Evolutionary conservation across 208 protist genomes (phyloP).

Genomic region (Trypanosoma theileri): DNA sequence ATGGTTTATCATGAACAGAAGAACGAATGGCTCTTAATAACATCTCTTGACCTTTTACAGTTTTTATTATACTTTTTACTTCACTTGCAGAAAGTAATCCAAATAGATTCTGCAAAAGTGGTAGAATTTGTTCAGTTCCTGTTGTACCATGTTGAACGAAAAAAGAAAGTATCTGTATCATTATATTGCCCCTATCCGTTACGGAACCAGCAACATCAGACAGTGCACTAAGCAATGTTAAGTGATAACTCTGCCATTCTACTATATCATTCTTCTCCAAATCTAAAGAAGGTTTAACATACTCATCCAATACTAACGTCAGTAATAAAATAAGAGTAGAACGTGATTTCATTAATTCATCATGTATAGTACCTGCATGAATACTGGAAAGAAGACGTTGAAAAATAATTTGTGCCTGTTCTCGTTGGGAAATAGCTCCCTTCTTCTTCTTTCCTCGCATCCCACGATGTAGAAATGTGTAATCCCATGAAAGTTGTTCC

Average conservation of each 20-base stretch:
- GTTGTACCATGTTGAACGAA: constrained; percentile 12
- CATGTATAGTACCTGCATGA: constrained; percentile 6
- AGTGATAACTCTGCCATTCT: constrained; percentile 1
- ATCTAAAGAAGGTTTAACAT: background rate
- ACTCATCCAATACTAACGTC: constrained; percentile 12
- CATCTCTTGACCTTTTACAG: background rate
- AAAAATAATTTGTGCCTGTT: constrained; percentile 14
- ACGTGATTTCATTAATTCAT: constrained; percentile 1
- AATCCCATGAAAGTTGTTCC: constrained; percentile 21
- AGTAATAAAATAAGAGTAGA: constrained; percentile 3
- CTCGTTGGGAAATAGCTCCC: background rate
- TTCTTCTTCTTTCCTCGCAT: background rate
- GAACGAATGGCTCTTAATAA: constrained; percentile 11
- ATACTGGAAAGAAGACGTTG: background rate
- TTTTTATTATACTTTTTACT: background rate
- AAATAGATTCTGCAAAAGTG: constrained; percentile 4
- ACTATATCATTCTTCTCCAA: background rate
- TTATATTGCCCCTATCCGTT: background rate
- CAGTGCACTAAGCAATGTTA: constrained; percentile 11
- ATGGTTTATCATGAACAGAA: constrained; percentile 3
- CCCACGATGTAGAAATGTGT: constrained; percentile 23
- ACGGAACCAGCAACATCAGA: background rate
- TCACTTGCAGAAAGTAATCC: constrained; percentile 9
- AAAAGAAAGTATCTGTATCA: constrained; percentile 15
- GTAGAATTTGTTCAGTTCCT: constrained; percentile 8